Base-by-base conservation (phyloP, 371 early-diverging fungal genomes). In the Rhizomucor miehei region DNA sequence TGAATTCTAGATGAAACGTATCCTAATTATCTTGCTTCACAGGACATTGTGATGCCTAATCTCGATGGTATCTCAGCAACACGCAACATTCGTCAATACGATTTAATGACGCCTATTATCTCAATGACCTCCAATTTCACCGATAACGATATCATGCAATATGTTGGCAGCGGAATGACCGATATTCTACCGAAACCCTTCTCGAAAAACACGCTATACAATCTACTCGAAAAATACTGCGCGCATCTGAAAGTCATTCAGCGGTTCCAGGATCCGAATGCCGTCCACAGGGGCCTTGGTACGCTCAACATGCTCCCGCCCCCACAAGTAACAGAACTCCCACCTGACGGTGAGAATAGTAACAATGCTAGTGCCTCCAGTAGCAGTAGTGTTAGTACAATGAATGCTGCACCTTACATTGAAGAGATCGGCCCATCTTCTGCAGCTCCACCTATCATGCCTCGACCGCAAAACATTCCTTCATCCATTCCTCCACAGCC, bases 141-240 rank as follows among this genome's bases (percentile, higher is more conserved):
- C 5, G 82, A 81, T 29, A 69, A 60, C 51, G 91, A 91, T 49
- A 80, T 85, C 47, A 69, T 81, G 63, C 81, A 77, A 40, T 92
- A 90, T 56, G 73, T 84, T 51, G 81, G 81, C 6, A 84, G 80
- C 52, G 91, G 91, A 6, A 92, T 92, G 91, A 86, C 85, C 48
- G 93, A 90, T 56, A 79, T 90, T 21, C 59, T 92, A 16, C 81
- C 89, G 20, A 92, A 92, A 48, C 93, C 93, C 4, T 88, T 92
- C 54, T 77, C 82, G 23, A 79, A 78, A 40, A 62, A 69, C 21
- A 70, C 76, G 9, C 56, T 86, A 10, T 69, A 80, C 17, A 63
- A 65, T 21, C 77, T 85, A 71, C 59, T 87, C 29, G 85, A 85
- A 57, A 82, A 83, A 51, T 80, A 85, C 44, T 85, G 85, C 48